Base-by-base conservation (phyloP, 305 asterid species). In the Fraxinus floribunda region DNA sequence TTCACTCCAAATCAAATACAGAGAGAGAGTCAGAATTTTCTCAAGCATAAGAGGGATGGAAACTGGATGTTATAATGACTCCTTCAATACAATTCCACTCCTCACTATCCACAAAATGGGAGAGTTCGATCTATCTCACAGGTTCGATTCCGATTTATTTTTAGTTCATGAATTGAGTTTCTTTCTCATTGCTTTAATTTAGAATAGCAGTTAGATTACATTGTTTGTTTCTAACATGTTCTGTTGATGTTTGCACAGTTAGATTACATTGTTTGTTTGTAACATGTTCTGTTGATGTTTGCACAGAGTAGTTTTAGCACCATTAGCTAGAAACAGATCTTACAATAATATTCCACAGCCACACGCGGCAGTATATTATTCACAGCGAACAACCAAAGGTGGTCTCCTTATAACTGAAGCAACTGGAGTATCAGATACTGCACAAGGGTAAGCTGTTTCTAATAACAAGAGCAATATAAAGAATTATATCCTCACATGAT, bases 21-120 rank as follows among this genome's bases (percentile, higher is more conserved):
- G 20, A 81, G 1, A 52, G 8, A 4, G 20, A 49, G 20, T 16
- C 62, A 4, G 60, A 49, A 52, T 44, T 44, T 44, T 5, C 1
- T 44, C n/a, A 13, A 52, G 2, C 20, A 52, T 52, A 8, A 52
- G 5, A 4, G 18, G 20, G 62, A 52, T 52, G 62, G 62, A 2
- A 16, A 5, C 62, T 52, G 62, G 16, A 15, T 16, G 22, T 15
- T 16, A 16, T 16, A 16, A 52, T 52, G 1, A 36, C 62, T 5
- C 7, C 26, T 86, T 83, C n/a, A 20, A 57, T 20, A 7, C 83
- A 24, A 60, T 68, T 80, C 86, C 85, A 44, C 84, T 85, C 6
- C 88, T 79, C 72, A 83, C 86, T 80, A 85, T 86, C 36, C 74
- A 86, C 80, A 86, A 62, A 66, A 32, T 86, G 86, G 89, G 83